Conservation (phyloP, 305 asterid genomes). For the Rubia peregrina region DNA sequence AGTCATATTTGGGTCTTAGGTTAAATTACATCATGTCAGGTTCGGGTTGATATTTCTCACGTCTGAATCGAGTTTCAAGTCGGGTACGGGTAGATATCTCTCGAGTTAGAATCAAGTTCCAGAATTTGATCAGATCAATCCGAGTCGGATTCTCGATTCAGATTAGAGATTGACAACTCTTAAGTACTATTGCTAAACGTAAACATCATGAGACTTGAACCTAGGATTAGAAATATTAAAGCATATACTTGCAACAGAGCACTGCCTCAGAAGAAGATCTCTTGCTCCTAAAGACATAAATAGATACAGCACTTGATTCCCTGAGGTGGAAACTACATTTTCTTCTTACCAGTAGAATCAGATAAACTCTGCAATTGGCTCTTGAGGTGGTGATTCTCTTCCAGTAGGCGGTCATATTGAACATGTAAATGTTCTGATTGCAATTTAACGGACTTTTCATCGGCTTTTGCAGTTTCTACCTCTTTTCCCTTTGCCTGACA, state of each 20-base stretch:
- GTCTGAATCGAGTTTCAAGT: no score
- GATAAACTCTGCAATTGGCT: slow-evolving; percentile 28
- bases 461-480: slow-evolving; percentile 24
- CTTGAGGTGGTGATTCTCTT: slow-evolving; percentile 33
- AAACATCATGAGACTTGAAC: background rate
- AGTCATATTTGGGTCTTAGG: no score
- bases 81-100: no score
- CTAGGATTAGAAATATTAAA: background rate
- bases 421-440: slow-evolving; percentile 33
- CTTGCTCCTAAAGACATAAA: background rate
- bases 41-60: no score
- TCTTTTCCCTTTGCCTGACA: slow-evolving; percentile 24
- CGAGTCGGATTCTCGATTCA: no score
- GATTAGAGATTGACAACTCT: no score
- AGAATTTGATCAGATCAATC: no score
- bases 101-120: no score
- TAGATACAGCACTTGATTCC: background rate
- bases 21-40: no score
- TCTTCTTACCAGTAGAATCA: slow-evolving; percentile 26
- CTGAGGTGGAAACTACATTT: slow-evolving; percentile 7
- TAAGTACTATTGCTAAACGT: background rate
- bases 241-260: background rate
- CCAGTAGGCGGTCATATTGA: slow-evolving; percentile 31
- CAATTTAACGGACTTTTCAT: slow-evolving; percentile 22
- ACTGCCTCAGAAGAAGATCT: background rate